Percentiles rank a stretch among this genome's conserved stretches.
Conservation (phyloP, 2,329 filamentous ascomycete genomes). For the Pyricularia sp. region DNA sequence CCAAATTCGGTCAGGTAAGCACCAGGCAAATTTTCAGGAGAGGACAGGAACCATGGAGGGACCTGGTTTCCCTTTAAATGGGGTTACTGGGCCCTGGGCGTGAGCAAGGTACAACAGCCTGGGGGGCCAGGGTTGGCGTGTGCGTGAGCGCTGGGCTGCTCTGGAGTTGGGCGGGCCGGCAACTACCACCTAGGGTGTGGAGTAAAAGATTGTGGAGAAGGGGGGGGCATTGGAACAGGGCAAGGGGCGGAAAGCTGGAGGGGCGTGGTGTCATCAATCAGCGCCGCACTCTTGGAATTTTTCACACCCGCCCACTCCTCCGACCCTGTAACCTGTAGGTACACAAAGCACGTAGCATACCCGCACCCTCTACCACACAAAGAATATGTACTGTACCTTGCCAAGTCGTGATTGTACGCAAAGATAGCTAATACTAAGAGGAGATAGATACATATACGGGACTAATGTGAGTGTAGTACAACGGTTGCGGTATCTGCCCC, state of each 20-base stretch:
- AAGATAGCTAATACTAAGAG: not conserved
- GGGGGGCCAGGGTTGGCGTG: not conserved
- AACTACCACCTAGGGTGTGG: conserved; percentile 2
- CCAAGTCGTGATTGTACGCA: not conserved
- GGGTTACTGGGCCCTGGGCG: not conserved
- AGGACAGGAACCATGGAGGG: not conserved
- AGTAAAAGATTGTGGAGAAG: conserved; percentile 1
- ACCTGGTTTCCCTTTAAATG: conserved; percentile 4
- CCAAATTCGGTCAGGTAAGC: conserved; percentile 2
- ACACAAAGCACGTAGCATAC: not conserved
- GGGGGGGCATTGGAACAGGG: conserved; percentile 4
- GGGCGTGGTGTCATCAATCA: not conserved
- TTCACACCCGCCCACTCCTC: not conserved
- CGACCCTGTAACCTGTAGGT: not conserved
- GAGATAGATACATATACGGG: not conserved
- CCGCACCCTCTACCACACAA: not conserved
- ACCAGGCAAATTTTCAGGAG: conserved; percentile 5
- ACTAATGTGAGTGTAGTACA: not conserved
- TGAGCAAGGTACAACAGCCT: not conserved
- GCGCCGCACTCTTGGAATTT: not conserved
- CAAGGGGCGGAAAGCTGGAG: conserved; percentile 3
- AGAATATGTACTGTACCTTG: not conserved
- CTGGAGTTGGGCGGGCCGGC: conserved; percentile 6
- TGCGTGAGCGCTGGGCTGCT: not conserved
- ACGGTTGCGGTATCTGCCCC: not conserved